Conservation (phyloP, 805 yeast species). For the Saccharomycopsis selenospora region DNA sequence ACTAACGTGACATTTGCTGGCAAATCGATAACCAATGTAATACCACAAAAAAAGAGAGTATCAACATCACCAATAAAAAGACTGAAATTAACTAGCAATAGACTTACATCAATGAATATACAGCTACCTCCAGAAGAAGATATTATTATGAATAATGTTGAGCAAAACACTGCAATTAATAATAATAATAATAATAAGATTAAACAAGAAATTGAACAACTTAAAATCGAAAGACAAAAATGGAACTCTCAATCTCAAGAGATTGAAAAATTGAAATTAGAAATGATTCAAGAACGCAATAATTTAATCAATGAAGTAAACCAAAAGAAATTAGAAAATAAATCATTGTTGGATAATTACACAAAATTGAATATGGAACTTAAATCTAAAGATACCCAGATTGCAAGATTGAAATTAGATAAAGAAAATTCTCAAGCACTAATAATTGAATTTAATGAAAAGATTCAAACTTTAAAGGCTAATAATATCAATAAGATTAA, state of each 20-base stretch:
- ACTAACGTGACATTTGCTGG: no score
- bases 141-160: no score
- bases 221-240: conserved; percentile 46
- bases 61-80: no score
- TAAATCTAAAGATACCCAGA: conserved; percentile 62
- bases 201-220: conserved; percentile 45
- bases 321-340: conserved; percentile 27
- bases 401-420: conserved; percentile 52
- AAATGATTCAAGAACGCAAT: conserved; percentile 27
- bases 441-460: conserved; percentile 46
- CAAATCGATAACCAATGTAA: no score
- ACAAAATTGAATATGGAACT: conserved; percentile 42
- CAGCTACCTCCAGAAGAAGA: no score
- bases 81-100: no score
- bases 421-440: conserved; percentile 48
- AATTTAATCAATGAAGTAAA: conserved; percentile 26
- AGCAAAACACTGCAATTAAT: no score
- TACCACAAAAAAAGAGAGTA: no score
- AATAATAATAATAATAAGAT: no score
- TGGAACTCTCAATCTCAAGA: conserved; percentile 33
- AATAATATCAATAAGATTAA: neutral
- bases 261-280: conserved; percentile 24
- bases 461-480: conserved; percentile 23
- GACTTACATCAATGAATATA: no score
- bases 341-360: conserved; percentile 41